phyloP scores from a whole-genome alignment of 192 early-diverging fungal genomes.

The Backusella morwellensis region DNA sequence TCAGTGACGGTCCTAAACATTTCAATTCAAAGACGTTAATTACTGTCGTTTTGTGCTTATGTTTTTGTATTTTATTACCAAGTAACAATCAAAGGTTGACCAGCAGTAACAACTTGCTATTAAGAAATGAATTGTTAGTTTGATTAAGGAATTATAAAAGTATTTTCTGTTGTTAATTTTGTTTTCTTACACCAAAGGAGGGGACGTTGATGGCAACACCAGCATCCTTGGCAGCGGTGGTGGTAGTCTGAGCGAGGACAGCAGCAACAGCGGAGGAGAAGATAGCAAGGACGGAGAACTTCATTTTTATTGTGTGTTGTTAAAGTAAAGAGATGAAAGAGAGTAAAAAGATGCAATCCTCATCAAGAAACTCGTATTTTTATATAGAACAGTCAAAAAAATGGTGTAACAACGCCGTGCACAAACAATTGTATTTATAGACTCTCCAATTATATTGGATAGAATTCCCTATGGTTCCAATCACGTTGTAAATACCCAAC shows the following conservation, averaged over 20 bases:
- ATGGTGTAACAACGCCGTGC: slow-evolving; percentile 9
- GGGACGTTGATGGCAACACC: slow-evolving; percentile 15
- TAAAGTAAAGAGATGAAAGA: neutral
- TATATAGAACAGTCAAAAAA: neutral
- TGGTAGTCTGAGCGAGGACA: neutral
- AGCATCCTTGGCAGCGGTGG: neutral
- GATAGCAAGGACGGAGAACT: slow-evolving; percentile 12
- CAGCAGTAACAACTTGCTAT: slow-evolving; percentile 19
- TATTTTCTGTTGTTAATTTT: neutral
- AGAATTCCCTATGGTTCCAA: neutral
- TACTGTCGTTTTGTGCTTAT: neutral
- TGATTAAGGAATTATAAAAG: neutral
- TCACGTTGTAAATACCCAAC: neutral
- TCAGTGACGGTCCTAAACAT: slow-evolving; percentile 6
- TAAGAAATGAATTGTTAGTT: neutral
- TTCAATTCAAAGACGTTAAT: neutral
- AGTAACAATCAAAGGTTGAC: slow-evolving; percentile 2
- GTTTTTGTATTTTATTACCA: neutral
- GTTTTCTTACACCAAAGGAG: slow-evolving; percentile 8
- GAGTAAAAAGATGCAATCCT: neutral
- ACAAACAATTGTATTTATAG: slow-evolving; percentile 12
- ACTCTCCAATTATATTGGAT: slow-evolving; percentile 5
- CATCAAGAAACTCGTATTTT: neutral
- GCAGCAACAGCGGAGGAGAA: slow-evolving; percentile 2
- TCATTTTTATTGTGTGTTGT: slow-evolving; percentile 16